Evolutionary conservation across 2,329 filamentous ascomycete genomes (phyloP).

Genomic region (Stagonosporopsis rhizophila): DNA sequence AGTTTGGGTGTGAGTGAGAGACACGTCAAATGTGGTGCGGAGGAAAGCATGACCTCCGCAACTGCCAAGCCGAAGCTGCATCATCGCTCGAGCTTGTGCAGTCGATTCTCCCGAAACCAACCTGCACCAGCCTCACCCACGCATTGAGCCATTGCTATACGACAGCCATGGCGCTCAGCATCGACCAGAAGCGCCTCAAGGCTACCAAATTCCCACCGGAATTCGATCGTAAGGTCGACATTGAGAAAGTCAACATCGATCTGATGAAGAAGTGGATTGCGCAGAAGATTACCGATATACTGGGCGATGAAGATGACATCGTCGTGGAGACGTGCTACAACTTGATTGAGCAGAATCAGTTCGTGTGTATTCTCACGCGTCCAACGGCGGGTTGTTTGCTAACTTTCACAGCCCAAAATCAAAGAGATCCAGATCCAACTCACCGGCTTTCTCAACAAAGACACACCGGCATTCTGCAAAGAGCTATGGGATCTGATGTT

Average conservation of each 20-base stretch:
- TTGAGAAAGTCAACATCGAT: slow-evolving; percentile 94
- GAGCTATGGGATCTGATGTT: slow-evolving; percentile 91
- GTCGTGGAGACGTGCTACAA: slow-evolving; percentile 84
- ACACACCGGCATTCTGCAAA: slow-evolving; percentile 87
- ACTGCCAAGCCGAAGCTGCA: slow-evolving; percentile 12
- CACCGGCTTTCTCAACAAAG: slow-evolving; percentile 92
- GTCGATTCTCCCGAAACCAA: background rate
- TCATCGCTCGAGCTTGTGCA: slow-evolving; percentile 16
- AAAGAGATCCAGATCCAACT: slow-evolving; percentile 94
- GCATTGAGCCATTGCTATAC: background rate
- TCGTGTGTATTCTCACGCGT: slow-evolving; percentile 63
- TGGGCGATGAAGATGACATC: slow-evolving; percentile 94
- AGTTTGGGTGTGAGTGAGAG: background rate
- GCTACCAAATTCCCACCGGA: slow-evolving; percentile 93
- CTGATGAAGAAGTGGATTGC: slow-evolving; percentile 99
- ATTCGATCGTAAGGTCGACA: slow-evolving; percentile 95
- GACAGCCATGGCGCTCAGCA: slow-evolving; percentile 75
- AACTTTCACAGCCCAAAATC: slow-evolving; percentile 77
- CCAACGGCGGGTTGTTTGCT: slow-evolving; percentile 13
- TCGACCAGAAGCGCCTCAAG: slow-evolving; percentile 88
- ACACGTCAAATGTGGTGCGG: background rate
- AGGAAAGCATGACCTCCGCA: slow-evolving; percentile 10
- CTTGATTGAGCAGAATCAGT: slow-evolving; percentile 74
- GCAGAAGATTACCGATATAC: slow-evolving; percentile 81
- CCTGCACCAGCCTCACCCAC: background rate